A percentile compares a stretch with the other conserved stretches of the same genome.
phyloP scores from a whole-genome alignment of 2,329 filamentous ascomycete species.

The Cercospora zeina region DNA sequence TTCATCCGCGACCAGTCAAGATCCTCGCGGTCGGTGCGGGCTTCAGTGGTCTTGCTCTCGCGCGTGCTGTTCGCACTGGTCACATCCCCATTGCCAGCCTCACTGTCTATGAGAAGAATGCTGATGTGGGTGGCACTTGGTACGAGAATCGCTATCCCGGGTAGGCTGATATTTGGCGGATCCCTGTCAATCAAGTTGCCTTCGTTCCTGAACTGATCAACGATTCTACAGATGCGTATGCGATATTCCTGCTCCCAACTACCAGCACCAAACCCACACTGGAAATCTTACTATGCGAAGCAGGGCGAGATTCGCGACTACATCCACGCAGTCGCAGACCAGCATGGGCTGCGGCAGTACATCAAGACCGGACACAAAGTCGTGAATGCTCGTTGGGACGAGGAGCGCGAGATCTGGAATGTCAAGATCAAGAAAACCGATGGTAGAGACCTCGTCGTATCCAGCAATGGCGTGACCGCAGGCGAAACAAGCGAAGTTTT shows the following conservation, averaged over 20 bases:
- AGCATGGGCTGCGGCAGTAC: conserved; percentile 53
- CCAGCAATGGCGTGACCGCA: conserved; percentile 37
- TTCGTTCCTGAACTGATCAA: too few relatives aligned
- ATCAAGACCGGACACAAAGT: conserved; percentile 56
- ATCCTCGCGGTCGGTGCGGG: too few relatives aligned
- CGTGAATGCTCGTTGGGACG: conserved; percentile 51
- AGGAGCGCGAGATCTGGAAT: conserved; percentile 52
- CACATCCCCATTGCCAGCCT: too few relatives aligned
- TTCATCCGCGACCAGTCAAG: too few relatives aligned
- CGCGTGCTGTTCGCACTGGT: too few relatives aligned
- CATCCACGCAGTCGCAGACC: conserved; percentile 51
- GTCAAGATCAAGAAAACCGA: conserved; percentile 49
- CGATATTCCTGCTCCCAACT: background rate
- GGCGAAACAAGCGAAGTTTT: conserved; percentile 48
- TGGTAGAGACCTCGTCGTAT: too few relatives aligned
- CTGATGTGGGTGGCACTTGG: conserved; percentile 47
- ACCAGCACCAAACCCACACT: conserved; percentile 43
- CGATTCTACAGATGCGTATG: too few relatives aligned
- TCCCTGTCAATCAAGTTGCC: conserved; percentile 30
- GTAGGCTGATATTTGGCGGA: conserved; percentile 50
- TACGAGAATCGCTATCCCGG: conserved; percentile 45
- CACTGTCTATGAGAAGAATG: conserved; percentile 54
- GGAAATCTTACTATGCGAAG: conserved; percentile 51
- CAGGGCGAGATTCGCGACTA: conserved; percentile 52
- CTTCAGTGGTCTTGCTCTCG: too few relatives aligned